Conservation (phyloP, 768 basidiomycete genomes). For the Neoboletus subvelutipes region DNA sequence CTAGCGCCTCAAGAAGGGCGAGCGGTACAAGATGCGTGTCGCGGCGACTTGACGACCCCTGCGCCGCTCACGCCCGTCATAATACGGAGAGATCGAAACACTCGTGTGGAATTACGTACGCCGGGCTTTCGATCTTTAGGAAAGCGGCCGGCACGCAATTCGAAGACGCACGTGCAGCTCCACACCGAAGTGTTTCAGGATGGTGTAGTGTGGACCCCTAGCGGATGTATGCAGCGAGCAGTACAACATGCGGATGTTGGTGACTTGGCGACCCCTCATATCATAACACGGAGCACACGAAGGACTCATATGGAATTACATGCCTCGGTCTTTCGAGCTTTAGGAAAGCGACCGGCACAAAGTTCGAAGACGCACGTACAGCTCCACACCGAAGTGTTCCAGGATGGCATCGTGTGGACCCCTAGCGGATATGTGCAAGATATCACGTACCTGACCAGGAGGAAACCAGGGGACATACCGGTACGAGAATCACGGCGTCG, state of each 20-base stretch:
- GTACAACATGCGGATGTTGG: not conserved
- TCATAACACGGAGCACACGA: slow-evolving; percentile 6
- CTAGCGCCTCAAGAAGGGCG: not conserved
- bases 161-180: slow-evolving; percentile 37
- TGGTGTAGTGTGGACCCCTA: slow-evolving; percentile 30
- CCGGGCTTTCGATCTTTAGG: slow-evolving; percentile 8
- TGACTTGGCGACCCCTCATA: not conserved
- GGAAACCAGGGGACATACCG: not conserved
- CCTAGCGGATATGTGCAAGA: slow-evolving; percentile 30
- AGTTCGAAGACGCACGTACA: slow-evolving; percentile 36
- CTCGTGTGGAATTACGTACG: slow-evolving; percentile 23
- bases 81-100: slow-evolving; percentile 16
- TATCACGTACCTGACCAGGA: slow-evolving; percentile 5
- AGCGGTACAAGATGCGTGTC: not conserved
- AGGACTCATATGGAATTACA: slow-evolving; percentile 27
- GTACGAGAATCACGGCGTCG: not conserved
- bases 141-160: slow-evolving; percentile 4
- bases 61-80: not conserved
- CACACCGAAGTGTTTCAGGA: slow-evolving; percentile 34
- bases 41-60: not conserved
- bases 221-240: slow-evolving; percentile 17
- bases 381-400: slow-evolving; percentile 36
- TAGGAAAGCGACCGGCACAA: slow-evolving; percentile 10
- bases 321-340: slow-evolving; percentile 5
- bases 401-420: slow-evolving; percentile 26